Percentiles rank a stretch among this genome's conserved stretches.
These are phyloP conservation scores for Fistulina hepatica DNA, from an alignment of 1,284 basidiomycete species.

Conservation along the genomic window DNA sequence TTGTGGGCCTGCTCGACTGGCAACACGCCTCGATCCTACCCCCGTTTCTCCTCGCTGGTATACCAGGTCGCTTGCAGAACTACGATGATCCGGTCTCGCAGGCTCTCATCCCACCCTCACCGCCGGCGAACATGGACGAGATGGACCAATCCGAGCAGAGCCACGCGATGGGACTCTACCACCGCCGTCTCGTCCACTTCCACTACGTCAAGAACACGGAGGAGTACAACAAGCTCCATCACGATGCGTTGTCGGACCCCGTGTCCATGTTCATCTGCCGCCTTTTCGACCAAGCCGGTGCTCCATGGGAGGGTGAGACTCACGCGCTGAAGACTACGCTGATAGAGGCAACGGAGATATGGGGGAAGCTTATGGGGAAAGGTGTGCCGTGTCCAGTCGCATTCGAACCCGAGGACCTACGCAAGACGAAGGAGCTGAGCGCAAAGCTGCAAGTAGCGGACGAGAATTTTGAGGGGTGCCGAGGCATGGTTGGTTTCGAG, in stretches of 20 bases:
- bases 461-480: conserved; percentile 21
- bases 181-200: conserved; percentile 33
- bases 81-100: conserved; percentile 31
- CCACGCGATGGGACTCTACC: no score
- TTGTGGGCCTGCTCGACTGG: conserved; percentile 31
- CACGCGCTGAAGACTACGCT: conserved; percentile 29
- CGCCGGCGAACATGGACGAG: conserved; percentile 31
- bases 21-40: conserved; percentile 36
- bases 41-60: conserved; percentile 32
- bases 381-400: conserved; percentile 32
- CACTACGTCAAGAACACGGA: conserved; percentile 33
- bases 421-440: conserved; percentile 29
- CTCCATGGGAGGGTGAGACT: conserved; percentile 38
- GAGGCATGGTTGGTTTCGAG: conserved; percentile 23
- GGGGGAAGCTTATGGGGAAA: conserved; percentile 28
- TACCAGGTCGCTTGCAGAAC: conserved; percentile 36
- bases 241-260: conserved; percentile 27
- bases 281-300: conserved; percentile 31
- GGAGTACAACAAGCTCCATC: conserved; percentile 30
- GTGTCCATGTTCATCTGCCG: conserved; percentile 23
- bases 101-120: conserved; percentile 22
- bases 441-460: conserved; percentile 26
- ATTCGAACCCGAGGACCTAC: conserved; percentile 32
- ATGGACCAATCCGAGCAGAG: no score
- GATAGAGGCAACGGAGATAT: conserved; percentile 28